These are phyloP conservation scores for Metarhizium sp. DNA, from an alignment of 2,329 filamentous ascomycete genomes.

Conservation along the genomic window DNA sequence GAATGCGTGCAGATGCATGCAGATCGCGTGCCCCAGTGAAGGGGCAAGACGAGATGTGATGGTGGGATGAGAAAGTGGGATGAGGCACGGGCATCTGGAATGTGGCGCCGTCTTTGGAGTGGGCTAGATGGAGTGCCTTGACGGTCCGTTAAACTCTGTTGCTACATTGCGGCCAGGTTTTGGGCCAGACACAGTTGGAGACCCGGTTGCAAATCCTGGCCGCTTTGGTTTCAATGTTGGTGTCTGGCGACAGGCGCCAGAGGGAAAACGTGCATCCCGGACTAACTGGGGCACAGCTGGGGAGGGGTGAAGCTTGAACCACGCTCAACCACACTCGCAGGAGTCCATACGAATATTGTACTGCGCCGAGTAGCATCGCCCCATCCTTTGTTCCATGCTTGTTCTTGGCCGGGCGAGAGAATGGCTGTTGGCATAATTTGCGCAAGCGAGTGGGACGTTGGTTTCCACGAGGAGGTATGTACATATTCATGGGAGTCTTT, in stretches of 20 bases:
- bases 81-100: not conserved
- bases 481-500: too few relatives aligned
- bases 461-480: too few relatives aligned
- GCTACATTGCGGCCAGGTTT: not conserved
- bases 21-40: not conserved
- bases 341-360: not conserved
- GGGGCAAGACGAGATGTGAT: not conserved
- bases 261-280: not conserved
- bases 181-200: not conserved
- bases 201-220: not conserved
- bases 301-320: too few relatives aligned
- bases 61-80: not conserved
- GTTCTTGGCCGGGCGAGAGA: not conserved
- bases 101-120: not conserved
- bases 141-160: not conserved
- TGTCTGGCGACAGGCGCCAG: not conserved
- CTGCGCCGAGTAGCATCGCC: not conserved
- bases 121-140: not conserved
- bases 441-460: not conserved
- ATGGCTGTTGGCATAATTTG: not conserved
- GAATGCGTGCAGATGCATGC: not conserved
- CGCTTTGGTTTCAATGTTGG: not conserved
- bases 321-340: too few relatives aligned
- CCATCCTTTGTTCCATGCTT: not conserved
- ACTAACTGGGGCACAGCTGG: too few relatives aligned